These are phyloP conservation scores for Crataegus laevigata DNA, from an alignment of 306 rosid genomes.

Conservation along the genomic window DNA sequence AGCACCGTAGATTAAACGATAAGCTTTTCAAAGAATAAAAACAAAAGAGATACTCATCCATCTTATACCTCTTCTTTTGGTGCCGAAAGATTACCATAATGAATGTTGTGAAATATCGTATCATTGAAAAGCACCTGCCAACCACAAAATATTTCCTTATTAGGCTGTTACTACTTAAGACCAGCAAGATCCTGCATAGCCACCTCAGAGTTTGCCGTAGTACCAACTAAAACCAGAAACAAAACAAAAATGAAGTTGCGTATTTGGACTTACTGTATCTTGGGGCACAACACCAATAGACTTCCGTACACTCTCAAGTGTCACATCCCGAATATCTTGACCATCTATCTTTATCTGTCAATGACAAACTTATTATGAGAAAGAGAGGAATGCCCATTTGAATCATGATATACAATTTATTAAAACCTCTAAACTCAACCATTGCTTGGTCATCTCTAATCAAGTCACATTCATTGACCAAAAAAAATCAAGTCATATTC, in stretches of 20 bases:
- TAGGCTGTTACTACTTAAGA: slow-evolving; percentile 5
- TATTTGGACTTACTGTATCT: slow-evolving; percentile 64
- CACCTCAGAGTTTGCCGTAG: neutral
- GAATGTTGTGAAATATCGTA: slow-evolving; percentile 86
- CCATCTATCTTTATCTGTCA: slow-evolving; percentile 73
- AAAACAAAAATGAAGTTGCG: neutral
- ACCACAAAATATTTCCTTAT: slow-evolving; percentile 20
- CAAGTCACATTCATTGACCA: neutral
- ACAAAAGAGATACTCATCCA: slow-evolving; percentile 5
- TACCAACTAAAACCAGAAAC: slow-evolving; percentile 6
- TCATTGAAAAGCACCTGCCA: slow-evolving; percentile 92
- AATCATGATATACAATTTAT: neutral
- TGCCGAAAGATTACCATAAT: slow-evolving; percentile 83
- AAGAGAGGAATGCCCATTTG: neutral
- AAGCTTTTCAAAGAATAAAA: slow-evolving; percentile 12
- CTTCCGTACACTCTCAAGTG: slow-evolving; percentile 79
- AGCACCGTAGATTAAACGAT: slow-evolving; percentile 14
- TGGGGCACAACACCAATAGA: slow-evolving; percentile 94
- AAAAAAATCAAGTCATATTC: neutral
- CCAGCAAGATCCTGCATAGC: slow-evolving; percentile 10
- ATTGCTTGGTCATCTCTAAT: neutral
- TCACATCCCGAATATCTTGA: slow-evolving; percentile 75
- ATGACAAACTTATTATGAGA: neutral
- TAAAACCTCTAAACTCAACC: neutral
- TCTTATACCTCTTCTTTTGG: slow-evolving; percentile 73